Evolutionary conservation across 2,329 filamentous ascomycete genomes (phyloP), one percentile per base, ranked within the genome.

Genomic region (Albifimbria verrucaria): DNA sequence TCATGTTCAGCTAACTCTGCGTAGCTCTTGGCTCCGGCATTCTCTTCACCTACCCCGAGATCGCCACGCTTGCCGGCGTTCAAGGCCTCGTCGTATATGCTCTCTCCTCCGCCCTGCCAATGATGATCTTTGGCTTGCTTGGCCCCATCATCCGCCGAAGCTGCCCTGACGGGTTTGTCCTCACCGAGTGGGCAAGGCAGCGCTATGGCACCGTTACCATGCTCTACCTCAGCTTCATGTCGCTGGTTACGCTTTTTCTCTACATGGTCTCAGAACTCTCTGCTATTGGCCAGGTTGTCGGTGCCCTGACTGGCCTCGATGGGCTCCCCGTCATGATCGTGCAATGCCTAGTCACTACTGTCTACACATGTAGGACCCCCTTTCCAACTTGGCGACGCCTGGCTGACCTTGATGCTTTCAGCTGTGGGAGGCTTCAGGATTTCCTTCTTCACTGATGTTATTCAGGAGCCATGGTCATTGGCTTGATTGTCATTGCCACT

Each of bases 191-290:
- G 90, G 88, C 88, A 20, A 80, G 88, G 53, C 86, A 92, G 72
- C 81, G 90, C 55, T 94, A 91, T 70, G 90, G 90, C 18, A 66
- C 79, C 3, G 66, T 85, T 28, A 78, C 87, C 7, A 87, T 86
- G 50, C 72, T 92, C 36, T 93, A 89, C 66, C 77, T 94, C 57
- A 91, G 88, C 68, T 80, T 88, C 62, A 77, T 92, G 74, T 92
- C 89, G 44, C 77, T 93, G 48, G 85, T 92, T 48, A 93, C 90
- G 1, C 79, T 94, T 62, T 94, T 93, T 68, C 70, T 94, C 49
- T 94, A 93, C 77, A 93, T 94, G 89, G 85, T 93, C 23, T 84
- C 89, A 20, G 90, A 94, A 74, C 78, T 94, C 43, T 92, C 89
- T 9, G 88, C 89, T 12, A 77, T 94, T 24, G 88, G 91, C 49